Base-by-base conservation (phyloP, 108 stramenopile genomes). In the Cyclotella cryptica region DNA sequence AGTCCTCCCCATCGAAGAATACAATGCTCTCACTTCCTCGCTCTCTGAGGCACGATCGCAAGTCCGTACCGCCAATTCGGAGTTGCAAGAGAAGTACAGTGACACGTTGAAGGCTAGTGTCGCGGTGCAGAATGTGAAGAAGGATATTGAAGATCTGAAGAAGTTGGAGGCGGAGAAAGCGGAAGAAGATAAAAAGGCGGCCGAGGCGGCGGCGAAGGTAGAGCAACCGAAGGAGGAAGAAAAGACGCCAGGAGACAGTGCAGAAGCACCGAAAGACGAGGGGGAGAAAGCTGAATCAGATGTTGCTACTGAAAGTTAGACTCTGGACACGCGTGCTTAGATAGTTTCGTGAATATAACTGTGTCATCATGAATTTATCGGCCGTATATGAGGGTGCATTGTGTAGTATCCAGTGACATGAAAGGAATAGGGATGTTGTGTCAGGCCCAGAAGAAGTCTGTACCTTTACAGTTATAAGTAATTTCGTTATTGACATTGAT, bases 111-210 rank as follows among this genome's bases (percentile, higher is more conserved):
- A 74, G 35, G 61, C 68, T 3, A 24, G 26, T 13, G 22, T 28
- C 58, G 68, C 61, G 26, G 9, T 74, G 44, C 30, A 69, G 19
- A 69, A 26, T 27, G 74, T 69, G 49, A 80, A 80, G 53, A 29
- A 64, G 51, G 72, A 62, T 10, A 69, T 74, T 46, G 79, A 74
- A 46, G 72, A 80, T 22, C 22, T 80, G 72, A 62, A 63, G 49
- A 69, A 69, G 61, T 45, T 69, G 10, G 47, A 54, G 22, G 66
- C 26, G 14, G 66, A 68, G 66, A 58, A 55, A 35, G 18, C 47
- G 30, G 62, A 26, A 13, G 44, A 42, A 41, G 47, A 26, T 12
- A 30, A 42, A 41, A 40, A 74, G 30, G 62, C 72, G n/a, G 24
- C 43, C 41, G 64, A 59, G 3, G 17, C 17, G 19, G 19, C 3